phyloP scores from a whole-genome alignment of 2,329 filamentous ascomycete genomes.

The Lasiodiplodia gonubiensis region DNA sequence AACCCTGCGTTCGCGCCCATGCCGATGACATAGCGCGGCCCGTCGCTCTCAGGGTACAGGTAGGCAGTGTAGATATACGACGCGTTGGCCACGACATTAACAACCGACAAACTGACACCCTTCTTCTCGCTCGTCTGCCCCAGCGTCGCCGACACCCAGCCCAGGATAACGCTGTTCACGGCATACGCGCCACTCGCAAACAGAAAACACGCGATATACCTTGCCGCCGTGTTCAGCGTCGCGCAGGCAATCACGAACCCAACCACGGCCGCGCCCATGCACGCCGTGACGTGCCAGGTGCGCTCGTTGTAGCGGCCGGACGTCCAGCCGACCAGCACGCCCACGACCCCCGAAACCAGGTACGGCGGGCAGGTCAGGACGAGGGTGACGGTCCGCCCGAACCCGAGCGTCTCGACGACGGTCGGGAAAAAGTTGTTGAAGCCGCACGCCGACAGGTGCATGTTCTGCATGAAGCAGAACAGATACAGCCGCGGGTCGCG shows the following conservation, averaged over 20 bases:
- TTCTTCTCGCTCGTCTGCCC: slow-evolving; percentile 53
- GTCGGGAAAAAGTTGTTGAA: slow-evolving; percentile 43
- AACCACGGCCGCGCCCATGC: slow-evolving; percentile 34
- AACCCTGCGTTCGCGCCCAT: slow-evolving; percentile 41
- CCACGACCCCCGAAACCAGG: slow-evolving; percentile 35
- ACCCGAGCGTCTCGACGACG: slow-evolving; percentile 46
- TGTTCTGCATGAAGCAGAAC: slow-evolving; percentile 21
- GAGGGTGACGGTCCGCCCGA: slow-evolving; percentile 43
- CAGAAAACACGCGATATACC: slow-evolving; percentile 41
- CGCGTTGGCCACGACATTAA: slow-evolving; percentile 50
- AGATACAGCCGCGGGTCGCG: slow-evolving; percentile 4
- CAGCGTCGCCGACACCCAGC: slow-evolving; percentile 50
- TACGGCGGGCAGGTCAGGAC: slow-evolving; percentile 34
- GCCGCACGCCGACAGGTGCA: slow-evolving; percentile 29
- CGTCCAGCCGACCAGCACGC: slow-evolving; percentile 34
- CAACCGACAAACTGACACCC: slow-evolving; percentile 49
- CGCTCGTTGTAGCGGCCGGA: slow-evolving; percentile 41
- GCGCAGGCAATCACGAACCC: slow-evolving; percentile 40
- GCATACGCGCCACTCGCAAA: slow-evolving; percentile 40
- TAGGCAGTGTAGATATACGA: slow-evolving; percentile 47
- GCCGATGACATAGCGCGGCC: slow-evolving; percentile 40
- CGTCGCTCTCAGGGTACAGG: slow-evolving; percentile 43
- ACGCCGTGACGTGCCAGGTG: slow-evolving; percentile 37
- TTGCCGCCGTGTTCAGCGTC: slow-evolving; percentile 38
- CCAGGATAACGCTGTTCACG: slow-evolving; percentile 41